Evolutionary conservation across 441 rosid genomes (phyloP).

Genomic region (Macaranga tanarius): DNA sequence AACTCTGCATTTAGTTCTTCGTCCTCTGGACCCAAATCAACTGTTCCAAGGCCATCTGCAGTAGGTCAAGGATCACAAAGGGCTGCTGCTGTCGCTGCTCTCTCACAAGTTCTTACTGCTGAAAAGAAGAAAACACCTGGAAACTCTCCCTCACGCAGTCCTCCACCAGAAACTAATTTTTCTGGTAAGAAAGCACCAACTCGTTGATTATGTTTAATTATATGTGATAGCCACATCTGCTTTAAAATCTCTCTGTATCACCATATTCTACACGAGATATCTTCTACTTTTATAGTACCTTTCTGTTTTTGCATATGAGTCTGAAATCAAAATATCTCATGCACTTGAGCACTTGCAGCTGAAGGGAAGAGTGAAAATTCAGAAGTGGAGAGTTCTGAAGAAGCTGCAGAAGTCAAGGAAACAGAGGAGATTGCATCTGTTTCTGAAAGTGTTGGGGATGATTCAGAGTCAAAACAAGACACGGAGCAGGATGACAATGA

Average conservation of each 20-base stretch:
- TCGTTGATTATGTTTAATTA: background rate
- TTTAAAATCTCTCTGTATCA: slow-evolving; percentile 7
- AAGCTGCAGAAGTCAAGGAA: slow-evolving; percentile 51
- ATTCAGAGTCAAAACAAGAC: slow-evolving; percentile 39
- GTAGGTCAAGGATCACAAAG: slow-evolving; percentile 79
- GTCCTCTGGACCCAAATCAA: slow-evolving; percentile 47
- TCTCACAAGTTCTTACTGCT: slow-evolving; percentile 89
- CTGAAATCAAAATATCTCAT: slow-evolving; percentile 13
- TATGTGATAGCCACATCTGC: background rate
- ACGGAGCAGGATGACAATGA: slow-evolving; percentile 41
- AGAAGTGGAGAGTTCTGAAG: slow-evolving; percentile 39
- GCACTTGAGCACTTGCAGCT: slow-evolving; percentile 35
- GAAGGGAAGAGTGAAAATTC: slow-evolving; percentile 41
- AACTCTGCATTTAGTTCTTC: slow-evolving; percentile 76
- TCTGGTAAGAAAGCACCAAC: slow-evolving; percentile 40
- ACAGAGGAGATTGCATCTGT: slow-evolving; percentile 43
- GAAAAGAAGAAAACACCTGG: slow-evolving; percentile 77
- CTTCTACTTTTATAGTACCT: background rate
- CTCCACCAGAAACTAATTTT: slow-evolving; percentile 51
- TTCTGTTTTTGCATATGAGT: background rate
- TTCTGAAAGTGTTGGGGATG: slow-evolving; percentile 47
- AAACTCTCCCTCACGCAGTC: slow-evolving; percentile 63
- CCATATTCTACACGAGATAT: background rate
- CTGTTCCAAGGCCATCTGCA: slow-evolving; percentile 49
- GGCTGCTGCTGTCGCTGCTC: slow-evolving; percentile 99